A percentile compares a stretch with the other conserved stretches of the same genome.
phyloP scores from a whole-genome alignment of 805 yeast species.

The Yamadazyma nakazawae region DNA sequence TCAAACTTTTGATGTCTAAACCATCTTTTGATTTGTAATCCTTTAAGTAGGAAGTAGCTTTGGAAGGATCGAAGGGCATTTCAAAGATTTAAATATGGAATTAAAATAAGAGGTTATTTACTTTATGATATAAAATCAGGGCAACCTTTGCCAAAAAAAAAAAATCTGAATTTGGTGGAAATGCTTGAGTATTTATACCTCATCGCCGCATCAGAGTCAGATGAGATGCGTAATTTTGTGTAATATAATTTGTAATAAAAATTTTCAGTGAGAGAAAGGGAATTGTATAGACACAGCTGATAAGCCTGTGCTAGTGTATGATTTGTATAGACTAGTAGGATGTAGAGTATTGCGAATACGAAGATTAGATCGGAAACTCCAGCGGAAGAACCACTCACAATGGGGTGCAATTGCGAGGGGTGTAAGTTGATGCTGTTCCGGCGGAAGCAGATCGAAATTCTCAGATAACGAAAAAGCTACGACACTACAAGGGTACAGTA shows the following conservation, averaged over 20 bases:
- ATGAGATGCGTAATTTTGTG: slow-evolving; percentile 3
- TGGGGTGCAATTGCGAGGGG: not conserved
- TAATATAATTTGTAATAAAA: not conserved
- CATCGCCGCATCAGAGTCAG: slow-evolving; percentile 7
- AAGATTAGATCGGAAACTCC: not conserved
- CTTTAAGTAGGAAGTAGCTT: slow-evolving; percentile 67
- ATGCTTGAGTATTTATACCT: slow-evolving; percentile 7
- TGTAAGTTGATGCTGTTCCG: slow-evolving; percentile 1
- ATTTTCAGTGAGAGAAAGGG: not conserved
- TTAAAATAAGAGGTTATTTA: slow-evolving; percentile 5
- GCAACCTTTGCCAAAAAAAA: slow-evolving; percentile 43
- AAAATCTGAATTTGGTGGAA: slow-evolving; percentile 14
- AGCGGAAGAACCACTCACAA: not conserved
- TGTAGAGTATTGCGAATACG: not conserved
- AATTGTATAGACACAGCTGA: not conserved
- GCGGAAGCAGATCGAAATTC: not conserved
- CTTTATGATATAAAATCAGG: slow-evolving; percentile 20
- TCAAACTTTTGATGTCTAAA: slow-evolving; percentile 72
- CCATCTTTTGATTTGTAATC: slow-evolving; percentile 78
- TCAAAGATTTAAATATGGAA: slow-evolving; percentile 1
- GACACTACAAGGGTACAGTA: not conserved
- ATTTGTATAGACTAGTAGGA: not conserved
- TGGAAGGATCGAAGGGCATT: slow-evolving; percentile 34
- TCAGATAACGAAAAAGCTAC: not conserved
- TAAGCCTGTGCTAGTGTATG: not conserved